Percentiles rank a stretch among this genome's conserved stretches.
Evolutionary conservation across 768 basidiomycete genomes (phyloP).

Genomic region (Suillus luteus): DNA sequence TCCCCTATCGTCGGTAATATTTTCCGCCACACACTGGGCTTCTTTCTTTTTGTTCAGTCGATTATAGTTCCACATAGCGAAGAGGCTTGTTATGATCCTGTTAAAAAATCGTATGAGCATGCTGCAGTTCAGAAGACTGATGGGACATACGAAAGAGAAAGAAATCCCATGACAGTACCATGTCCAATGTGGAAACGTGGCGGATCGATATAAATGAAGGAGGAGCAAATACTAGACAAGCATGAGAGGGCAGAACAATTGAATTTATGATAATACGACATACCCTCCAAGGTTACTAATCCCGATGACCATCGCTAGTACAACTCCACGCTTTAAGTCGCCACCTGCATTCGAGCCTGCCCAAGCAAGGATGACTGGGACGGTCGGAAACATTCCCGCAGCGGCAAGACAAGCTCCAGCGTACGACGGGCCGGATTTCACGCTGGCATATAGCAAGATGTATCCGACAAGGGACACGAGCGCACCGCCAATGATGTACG

Average conservation of each 20-base stretch:
- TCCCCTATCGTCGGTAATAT: slow-evolving; percentile 41
- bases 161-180: slow-evolving; percentile 38
- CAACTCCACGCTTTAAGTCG: slow-evolving; percentile 52
- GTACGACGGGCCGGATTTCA: slow-evolving; percentile 35
- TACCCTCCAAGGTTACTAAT: slow-evolving; percentile 57
- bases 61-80: slow-evolving; percentile 52
- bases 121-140: slow-evolving; percentile 11
- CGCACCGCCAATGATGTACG: slow-evolving; percentile 46
- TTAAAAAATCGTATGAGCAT: slow-evolving; percentile 32
- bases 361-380: slow-evolving; percentile 55
- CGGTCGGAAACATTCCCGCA: slow-evolving; percentile 51
- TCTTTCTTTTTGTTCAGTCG: slow-evolving; percentile 53
- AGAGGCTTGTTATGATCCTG: slow-evolving; percentile 42
- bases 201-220: slow-evolving; percentile 43
- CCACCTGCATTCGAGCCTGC: slow-evolving; percentile 56
- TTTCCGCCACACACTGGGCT: slow-evolving; percentile 43
- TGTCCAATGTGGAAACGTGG: slow-evolving; percentile 42
- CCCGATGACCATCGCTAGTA: slow-evolving; percentile 55
- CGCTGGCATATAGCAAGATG: slow-evolving; percentile 45
- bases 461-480: slow-evolving; percentile 54
- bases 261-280: slow-evolving; percentile 35
- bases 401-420: slow-evolving; percentile 53
- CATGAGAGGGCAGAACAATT: not conserved
- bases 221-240: slow-evolving; percentile 39
- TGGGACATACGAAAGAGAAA: slow-evolving; percentile 29